These are phyloP conservation scores for Cryptococcus sp. DNA, from an alignment of 1,284 basidiomycete genomes.

Conservation along the genomic window DNA sequence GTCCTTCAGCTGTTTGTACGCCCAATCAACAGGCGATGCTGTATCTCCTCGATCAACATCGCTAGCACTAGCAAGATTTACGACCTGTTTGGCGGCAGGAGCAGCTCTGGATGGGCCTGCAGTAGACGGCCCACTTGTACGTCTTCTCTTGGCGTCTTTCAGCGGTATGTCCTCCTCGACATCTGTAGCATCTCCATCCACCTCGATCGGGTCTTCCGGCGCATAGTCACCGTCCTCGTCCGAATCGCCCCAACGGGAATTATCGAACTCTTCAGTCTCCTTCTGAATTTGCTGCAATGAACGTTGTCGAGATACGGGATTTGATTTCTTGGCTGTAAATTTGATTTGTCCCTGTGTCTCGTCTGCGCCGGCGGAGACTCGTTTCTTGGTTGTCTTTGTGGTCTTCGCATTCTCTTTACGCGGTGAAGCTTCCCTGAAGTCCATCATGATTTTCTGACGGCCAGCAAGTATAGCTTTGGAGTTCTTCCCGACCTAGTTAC, in stretches of 20 bases:
- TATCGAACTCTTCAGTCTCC: slow-evolving; percentile 33
- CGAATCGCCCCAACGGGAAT: slow-evolving; percentile 34
- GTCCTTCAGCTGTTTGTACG: slow-evolving; percentile 21
- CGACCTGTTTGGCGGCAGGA: slow-evolving; percentile 4
- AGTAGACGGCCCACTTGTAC: background rate
- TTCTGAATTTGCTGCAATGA: slow-evolving; percentile 27
- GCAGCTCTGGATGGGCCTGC: slow-evolving; percentile 7
- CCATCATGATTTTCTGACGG: slow-evolving; percentile 25
- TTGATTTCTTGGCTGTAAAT: slow-evolving; percentile 15
- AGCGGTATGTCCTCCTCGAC: slow-evolving; percentile 49
- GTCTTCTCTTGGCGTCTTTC: background rate
- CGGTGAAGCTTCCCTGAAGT: slow-evolving; percentile 25
- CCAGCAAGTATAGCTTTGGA: slow-evolving; percentile 24
- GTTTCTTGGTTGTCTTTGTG: slow-evolving; percentile 5
- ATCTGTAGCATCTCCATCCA: slow-evolving; percentile 12
- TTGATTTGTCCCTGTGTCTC: slow-evolving; percentile 15
- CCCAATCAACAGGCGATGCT: slow-evolving; percentile 19
- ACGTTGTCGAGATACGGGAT: slow-evolving; percentile 27
- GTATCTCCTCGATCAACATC: slow-evolving; percentile 10
- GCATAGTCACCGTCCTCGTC: slow-evolving; percentile 19
- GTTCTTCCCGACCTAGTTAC: slow-evolving; percentile 27
- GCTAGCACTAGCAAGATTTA: background rate
- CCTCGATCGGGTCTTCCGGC: slow-evolving; percentile 6
- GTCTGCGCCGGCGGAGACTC: background rate
- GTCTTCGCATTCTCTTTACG: slow-evolving; percentile 10